Percentiles rank a stretch among this genome's conserved stretches.
phyloP scores from a whole-genome alignment of 306 rosid genomes.

The Vigna nakashimae region DNA sequence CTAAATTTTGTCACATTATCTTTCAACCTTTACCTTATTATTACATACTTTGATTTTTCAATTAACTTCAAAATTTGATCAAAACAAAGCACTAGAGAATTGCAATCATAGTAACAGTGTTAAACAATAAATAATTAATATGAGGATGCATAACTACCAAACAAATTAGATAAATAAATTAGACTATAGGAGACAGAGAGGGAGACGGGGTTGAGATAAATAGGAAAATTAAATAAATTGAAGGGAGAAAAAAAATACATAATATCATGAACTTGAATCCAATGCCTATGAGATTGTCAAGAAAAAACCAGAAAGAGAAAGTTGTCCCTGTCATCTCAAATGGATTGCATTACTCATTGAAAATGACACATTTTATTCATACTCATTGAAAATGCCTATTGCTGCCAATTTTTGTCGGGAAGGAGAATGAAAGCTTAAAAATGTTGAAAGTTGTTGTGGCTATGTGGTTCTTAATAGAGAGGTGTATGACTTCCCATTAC shows the following conservation, averaged over 20 bases:
- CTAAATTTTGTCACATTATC: conserved; percentile 22
- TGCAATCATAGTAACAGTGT: conserved; percentile 20
- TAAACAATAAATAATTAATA: neutral
- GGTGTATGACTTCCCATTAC: conserved; percentile 14
- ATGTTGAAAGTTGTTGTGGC: conserved; percentile 40
- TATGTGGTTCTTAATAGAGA: conserved; percentile 26
- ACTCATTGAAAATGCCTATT: too few species aligned
- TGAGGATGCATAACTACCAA: conserved; percentile 36
- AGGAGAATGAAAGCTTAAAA: conserved; percentile 2
- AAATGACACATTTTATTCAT: neutral
- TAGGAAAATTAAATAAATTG: neutral
- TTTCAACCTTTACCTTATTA: neutral
- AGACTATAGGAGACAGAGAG: conserved; percentile 10
- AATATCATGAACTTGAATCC: conserved; percentile 24
- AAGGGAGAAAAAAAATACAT: neutral
- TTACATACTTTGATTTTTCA: neutral
- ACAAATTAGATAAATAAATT: conserved; percentile 47
- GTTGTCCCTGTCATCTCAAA: conserved; percentile 49
- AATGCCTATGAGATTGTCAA: conserved; percentile 15
- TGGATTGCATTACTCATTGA: conserved; percentile 44
- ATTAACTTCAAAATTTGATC: neutral
- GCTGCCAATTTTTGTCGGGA: neutral
- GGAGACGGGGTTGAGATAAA: neutral
- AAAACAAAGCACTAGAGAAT: neutral
- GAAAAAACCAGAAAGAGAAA: conserved; percentile 35